Conservation (phyloP, 805 yeast genomes). For the Ogataea nakhonphanomensis region DNA sequence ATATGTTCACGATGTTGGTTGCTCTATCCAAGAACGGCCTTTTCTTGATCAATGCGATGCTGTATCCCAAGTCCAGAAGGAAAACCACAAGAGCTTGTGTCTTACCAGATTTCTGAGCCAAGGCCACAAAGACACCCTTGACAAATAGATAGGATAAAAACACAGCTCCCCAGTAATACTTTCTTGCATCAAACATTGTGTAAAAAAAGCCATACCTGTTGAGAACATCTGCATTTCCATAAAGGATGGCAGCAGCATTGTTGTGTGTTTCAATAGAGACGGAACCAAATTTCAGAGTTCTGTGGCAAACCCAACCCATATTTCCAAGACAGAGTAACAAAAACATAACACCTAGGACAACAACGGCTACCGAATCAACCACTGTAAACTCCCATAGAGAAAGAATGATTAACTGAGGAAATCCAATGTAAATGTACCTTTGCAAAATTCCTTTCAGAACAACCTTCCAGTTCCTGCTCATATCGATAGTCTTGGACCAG, state of each 20-base stretch:
- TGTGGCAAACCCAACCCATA: constrained; percentile 61
- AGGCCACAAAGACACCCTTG: constrained; percentile 70
- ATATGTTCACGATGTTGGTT: constrained; percentile 72
- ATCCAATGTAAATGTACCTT: constrained; percentile 79
- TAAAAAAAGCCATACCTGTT: constrained; percentile 85
- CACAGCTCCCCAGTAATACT: constrained; percentile 80
- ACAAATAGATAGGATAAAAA: constrained; percentile 56
- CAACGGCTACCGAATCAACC: constrained; percentile 83
- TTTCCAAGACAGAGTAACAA: constrained; percentile 58
- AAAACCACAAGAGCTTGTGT: constrained; percentile 76
- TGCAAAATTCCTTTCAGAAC: constrained; percentile 76
- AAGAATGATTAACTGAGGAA: constrained; percentile 73
- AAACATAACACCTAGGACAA: constrained; percentile 74
- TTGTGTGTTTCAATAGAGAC: constrained; percentile 56
- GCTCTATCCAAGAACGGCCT: constrained; percentile 80
- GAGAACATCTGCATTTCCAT: constrained; percentile 70
- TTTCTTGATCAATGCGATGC: constrained; percentile 56
- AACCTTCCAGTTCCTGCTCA: constrained; percentile 42
- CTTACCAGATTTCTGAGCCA: constrained; percentile 78
- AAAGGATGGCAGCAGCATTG: constrained; percentile 84
- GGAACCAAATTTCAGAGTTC: constrained; percentile 61
- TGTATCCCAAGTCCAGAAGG: constrained; percentile 69
- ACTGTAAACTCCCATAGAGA: constrained; percentile 85
- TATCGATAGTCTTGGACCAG: constrained; percentile 16
- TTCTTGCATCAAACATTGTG: constrained; percentile 79